Evolutionary conservation across 192 early-diverging fungal species (phyloP), one percentile per base, ranked within the genome.

Genomic region (Coemansia sp.): DNA sequence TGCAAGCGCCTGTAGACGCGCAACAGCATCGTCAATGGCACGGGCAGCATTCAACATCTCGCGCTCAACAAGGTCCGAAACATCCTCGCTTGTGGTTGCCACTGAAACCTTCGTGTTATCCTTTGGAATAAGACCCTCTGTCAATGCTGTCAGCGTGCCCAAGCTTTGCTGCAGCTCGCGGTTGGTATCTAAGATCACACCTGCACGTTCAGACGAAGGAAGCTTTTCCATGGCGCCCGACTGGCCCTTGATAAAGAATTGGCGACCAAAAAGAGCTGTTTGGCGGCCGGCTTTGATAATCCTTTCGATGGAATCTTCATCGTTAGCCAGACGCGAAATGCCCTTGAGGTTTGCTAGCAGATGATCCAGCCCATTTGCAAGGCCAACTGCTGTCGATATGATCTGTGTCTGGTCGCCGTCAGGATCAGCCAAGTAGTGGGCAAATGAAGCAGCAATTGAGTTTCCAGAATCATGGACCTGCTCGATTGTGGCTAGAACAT

Each of bases 41-140:
- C 87, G 83, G 9, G 95, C 95, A 1, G 97, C 97, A 58, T 88
- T 88, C 40, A 87, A 77, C 97, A 99, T 96, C 70, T 94, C 93
- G 60, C 89, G 84, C 67, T 99, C 97, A 28, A 99, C 95, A 55
- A 93, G 77, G 67, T 96, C 92, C 20, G 90, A 92, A 29, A 99
- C 72, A 73, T 98, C 93, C n/a, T 86, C 91, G 64, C 66, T 79
- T 21, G 86, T 73, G 45, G 63, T 74, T 49, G 66, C 58, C 7
- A 77, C 80, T 7, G 80, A 74, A 46, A 74, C 66, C 42, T 66
- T 83, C 56, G 82, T 63, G 10, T 67, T 78, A 25, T 85, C 86
- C 21, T 85, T 82, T 13, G 86, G 76, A 6, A 91, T 87, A 33
- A 98, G 77, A 45, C 88, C 85, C 68, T 98, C 95, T 4, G 91